phyloP scores from a whole-genome alignment of 257 asterid species.

The Solanum appendiculatum region DNA sequence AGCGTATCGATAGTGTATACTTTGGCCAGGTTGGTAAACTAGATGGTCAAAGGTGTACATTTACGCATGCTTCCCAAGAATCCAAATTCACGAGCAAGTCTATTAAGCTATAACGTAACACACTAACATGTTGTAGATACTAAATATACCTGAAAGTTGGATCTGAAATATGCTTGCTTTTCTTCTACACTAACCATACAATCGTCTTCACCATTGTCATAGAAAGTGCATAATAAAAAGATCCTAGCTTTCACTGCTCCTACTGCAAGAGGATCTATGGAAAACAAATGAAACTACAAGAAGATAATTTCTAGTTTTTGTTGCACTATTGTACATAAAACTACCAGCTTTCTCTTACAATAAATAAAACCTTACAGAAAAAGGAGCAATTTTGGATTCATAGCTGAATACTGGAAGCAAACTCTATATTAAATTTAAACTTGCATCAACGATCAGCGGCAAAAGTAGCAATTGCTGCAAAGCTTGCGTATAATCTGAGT shows the following conservation, averaged over 20 bases:
- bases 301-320: not conserved
- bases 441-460: not conserved
- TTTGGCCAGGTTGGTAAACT: not conserved
- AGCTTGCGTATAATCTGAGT: not conserved
- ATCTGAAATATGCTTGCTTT: not conserved
- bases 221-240: not conserved
- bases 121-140: not conserved
- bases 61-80: not conserved
- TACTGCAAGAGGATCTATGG: not conserved
- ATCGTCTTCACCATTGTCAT: not conserved
- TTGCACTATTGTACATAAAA: not conserved
- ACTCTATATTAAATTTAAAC: not conserved
- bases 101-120: not conserved
- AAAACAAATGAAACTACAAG: not conserved
- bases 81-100: not conserved
- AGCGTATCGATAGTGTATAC: too few species aligned
- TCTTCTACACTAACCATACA: not conserved
- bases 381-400: not conserved
- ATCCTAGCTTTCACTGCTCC: not conserved
- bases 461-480: not conserved
- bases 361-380: not conserved
- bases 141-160: not conserved
- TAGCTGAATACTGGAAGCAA: not conserved
- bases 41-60: not conserved
- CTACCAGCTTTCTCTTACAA: not conserved